Evolutionary conservation across 148 eudicot genomes (phyloP), one percentile per base, ranked within the genome.

Genomic region (Cornus controversa): DNA sequence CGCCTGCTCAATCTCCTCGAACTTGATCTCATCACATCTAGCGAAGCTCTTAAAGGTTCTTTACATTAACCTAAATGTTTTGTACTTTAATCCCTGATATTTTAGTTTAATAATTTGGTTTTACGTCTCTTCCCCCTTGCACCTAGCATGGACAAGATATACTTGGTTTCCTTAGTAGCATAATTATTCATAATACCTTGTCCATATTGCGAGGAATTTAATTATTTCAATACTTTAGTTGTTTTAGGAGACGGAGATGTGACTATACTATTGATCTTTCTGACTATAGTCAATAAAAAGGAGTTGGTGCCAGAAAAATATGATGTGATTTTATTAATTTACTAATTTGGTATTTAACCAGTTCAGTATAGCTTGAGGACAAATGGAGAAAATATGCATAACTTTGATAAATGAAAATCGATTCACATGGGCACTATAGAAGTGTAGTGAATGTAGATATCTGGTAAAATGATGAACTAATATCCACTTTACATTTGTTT

Each of bases 1-100:
- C 94, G 98, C 58, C 90, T 95, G 75, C 96, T 95, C 76, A 91
- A 90, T 88, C 88, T 92, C 16, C 97, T 95, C 74, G 98, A 95
- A 82, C 98, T 95, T 77, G 98, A 95, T 83, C 73, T 93, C 67
- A 90, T 95, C 79, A 93, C 91, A 75, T 87, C 85, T 29, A 82
- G 86, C 70, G 91, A 95, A 72, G 88, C 94, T 27, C 91, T 95
- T 54, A 86, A 82, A 93, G 98, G 98, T 95, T 71, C 64, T 80
- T 75, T 24, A 13, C 58, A 75, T 69, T 64, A 13, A 72, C 71
- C 54, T 76, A 24, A n/a, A 47, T 26, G 15, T 66, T 54, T 20
- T 54, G 1, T 75, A 28, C 29, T 70, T 29, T 76, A 63, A 13
- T 29, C 29, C 47, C 76, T 50, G 66, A 45, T 34, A 68, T 74